A percentile compares a stretch with the other conserved stretches of the same genome.
These are phyloP conservation scores for Microsporum canis DNA, from an alignment of 2,329 filamentous ascomycete genomes.

Conservation along the genomic window DNA sequence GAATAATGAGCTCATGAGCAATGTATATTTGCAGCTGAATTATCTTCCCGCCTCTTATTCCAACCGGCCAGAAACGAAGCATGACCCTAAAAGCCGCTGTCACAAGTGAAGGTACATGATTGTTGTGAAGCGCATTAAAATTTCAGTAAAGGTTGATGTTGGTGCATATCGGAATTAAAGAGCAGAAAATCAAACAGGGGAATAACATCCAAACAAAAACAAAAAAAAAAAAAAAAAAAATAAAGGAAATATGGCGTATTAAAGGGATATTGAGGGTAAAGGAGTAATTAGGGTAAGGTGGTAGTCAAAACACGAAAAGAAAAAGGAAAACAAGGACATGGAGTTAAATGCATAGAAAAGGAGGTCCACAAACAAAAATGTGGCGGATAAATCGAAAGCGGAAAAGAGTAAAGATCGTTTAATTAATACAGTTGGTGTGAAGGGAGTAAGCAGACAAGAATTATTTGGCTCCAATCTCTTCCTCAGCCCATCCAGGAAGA, in stretches of 20 bases:
- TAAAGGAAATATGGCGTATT: neutral
- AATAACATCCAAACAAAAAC: neutral
- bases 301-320: neutral
- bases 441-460: conserved; percentile 13
- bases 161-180: neutral
- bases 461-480: conserved; percentile 49
- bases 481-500: conserved; percentile 53
- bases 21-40: neutral
- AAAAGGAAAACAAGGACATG: neutral
- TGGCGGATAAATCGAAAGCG: neutral
- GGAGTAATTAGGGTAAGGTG: neutral
- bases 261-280: neutral
- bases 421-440: conserved; percentile 9
- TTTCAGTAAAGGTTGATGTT: neutral
- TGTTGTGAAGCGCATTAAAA: conserved; percentile 3
- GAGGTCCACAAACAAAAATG: conserved; percentile 3
- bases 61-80: conserved; percentile 1
- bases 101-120: conserved; percentile 3
- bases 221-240: neutral
- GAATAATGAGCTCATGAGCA: neutral
- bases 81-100: conserved; percentile 1
- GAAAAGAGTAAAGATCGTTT: conserved; percentile 8
- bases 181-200: neutral
- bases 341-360: conserved; percentile 3
- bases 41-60: neutral